A percentile compares a stretch with the other conserved stretches of the same genome.
phyloP scores from a whole-genome alignment of 345 rosid species.

The Populus pruinosa region DNA sequence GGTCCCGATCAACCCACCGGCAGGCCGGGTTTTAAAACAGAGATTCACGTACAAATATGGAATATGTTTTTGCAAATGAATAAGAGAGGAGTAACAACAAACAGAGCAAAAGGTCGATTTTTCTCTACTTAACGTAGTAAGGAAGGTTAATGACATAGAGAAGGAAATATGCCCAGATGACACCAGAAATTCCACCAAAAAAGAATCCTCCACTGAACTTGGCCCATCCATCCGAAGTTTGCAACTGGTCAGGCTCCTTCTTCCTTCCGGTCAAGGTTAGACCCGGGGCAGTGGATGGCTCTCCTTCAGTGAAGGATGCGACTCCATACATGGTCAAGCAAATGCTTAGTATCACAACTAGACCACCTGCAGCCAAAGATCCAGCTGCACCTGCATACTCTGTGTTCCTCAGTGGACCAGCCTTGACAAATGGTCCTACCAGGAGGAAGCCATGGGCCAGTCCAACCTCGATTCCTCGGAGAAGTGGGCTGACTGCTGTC shows the following conservation, averaged over 20 bases:
- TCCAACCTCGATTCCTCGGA: slow-evolving; percentile 81
- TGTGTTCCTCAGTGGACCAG: slow-evolving; percentile 91
- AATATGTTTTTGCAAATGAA: not conserved
- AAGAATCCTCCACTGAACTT: slow-evolving; percentile 93
- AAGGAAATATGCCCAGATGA: slow-evolving; percentile 89
- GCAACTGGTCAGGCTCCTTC: slow-evolving; percentile 91
- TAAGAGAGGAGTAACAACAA: not conserved
- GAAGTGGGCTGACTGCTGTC: slow-evolving; percentile 92
- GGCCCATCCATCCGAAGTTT: slow-evolving; percentile 93
- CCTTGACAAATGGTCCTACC: slow-evolving; percentile 85
- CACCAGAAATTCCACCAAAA: slow-evolving; percentile 94
- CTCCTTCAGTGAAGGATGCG: slow-evolving; percentile 76
- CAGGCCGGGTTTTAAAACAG: no score
- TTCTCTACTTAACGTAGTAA: slow-evolving; percentile 64
- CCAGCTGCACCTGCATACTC: slow-evolving; percentile 72
- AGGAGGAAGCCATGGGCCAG: slow-evolving; percentile 82
- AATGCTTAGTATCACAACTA: slow-evolving; percentile 75
- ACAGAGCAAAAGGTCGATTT: not conserved
- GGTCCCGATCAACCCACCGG: no score
- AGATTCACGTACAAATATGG: not conserved
- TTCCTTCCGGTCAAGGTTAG: slow-evolving; percentile 88
- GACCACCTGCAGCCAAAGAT: slow-evolving; percentile 82
- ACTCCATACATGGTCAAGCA: slow-evolving; percentile 87
- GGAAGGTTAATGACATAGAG: slow-evolving; percentile 87
- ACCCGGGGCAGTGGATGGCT: slow-evolving; percentile 70